Conservation (phyloP, 73 alveolate genomes). For the Durusdinium trenchii region DNA sequence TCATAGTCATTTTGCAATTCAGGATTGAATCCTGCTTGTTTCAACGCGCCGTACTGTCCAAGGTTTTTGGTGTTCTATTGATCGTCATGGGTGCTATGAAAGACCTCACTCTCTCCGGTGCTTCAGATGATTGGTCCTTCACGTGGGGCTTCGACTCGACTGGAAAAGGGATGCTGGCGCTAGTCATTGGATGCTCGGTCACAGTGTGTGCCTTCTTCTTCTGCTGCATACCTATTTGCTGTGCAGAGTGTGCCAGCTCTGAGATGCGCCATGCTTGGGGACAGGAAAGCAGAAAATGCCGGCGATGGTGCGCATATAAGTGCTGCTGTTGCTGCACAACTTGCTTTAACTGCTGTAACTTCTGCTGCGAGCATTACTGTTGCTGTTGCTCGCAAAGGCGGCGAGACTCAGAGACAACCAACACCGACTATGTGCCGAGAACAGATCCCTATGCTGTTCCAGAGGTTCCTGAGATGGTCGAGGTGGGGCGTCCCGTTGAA, state of each 20-base stretch:
- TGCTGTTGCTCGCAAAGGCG: constrained; percentile 32
- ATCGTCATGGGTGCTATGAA: constrained; percentile 87
- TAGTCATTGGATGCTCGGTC: constrained; percentile 18
- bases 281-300: constrained; percentile 12
- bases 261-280: constrained; percentile 57
- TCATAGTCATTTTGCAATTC: too few species aligned
- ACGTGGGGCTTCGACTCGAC: constrained; percentile 14
- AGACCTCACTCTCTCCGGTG: constrained; percentile 49
- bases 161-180: constrained; percentile 63
- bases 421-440: constrained; percentile 36
- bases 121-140: constrained; percentile 59
- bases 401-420: constrained; percentile 8
- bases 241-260: constrained; percentile 24
- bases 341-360: constrained; percentile 48
- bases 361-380: constrained; percentile 38
- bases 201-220: not conserved
- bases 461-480: constrained; percentile 58
- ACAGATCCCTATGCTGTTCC: constrained; percentile 59
- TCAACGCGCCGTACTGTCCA: not conserved
- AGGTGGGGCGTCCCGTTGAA: constrained; percentile 53
- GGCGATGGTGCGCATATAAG: not conserved
- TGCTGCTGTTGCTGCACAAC: constrained; percentile 68
- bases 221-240: constrained; percentile 66
- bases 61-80: constrained; percentile 55
- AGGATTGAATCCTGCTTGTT: not conserved